Conservation (phyloP, 495 filamentous ascomycete genomes). For the Choiromyces venosus region DNA sequence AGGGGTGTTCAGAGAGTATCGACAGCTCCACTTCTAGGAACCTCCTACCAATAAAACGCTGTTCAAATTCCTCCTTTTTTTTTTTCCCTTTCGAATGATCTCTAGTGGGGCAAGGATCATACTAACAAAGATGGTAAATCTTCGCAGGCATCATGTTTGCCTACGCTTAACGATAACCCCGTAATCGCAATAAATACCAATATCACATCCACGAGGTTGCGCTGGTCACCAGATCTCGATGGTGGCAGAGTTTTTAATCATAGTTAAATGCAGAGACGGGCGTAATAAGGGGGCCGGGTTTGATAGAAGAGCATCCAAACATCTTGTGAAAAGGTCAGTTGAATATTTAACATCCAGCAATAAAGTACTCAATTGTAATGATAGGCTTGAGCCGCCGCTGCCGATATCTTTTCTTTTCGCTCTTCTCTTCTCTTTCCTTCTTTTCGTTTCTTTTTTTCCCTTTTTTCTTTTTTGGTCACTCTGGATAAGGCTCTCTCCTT, state of each 20-base stretch:
- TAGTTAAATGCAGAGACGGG: background rate
- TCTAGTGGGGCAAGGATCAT: no score
- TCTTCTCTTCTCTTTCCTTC: background rate
- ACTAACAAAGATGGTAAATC: no score
- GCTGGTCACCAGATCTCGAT: no score
- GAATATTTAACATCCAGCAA: background rate
- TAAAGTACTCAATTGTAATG: background rate
- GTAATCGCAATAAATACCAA: no score
- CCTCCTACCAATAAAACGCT: no score
- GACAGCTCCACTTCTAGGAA: no score
- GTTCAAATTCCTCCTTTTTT: background rate
- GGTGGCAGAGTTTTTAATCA: no score
- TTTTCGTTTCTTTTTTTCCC: background rate
- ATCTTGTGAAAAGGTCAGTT: background rate
- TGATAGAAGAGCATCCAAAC: background rate
- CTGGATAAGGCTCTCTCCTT: background rate
- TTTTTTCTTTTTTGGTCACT: background rate
- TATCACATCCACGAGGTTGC: no score
- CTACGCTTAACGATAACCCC: no score
- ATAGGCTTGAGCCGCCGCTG: background rate
- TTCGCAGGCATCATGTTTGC: no score
- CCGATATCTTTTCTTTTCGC: background rate
- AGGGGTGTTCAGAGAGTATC: background rate
- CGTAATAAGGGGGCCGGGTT: background rate
- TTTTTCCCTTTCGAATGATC: no score